A percentile compares a stretch with the other conserved stretches of the same genome.
phyloP scores from a whole-genome alignment of 306 rosid genomes.

The Spatholobus suberectus region DNA sequence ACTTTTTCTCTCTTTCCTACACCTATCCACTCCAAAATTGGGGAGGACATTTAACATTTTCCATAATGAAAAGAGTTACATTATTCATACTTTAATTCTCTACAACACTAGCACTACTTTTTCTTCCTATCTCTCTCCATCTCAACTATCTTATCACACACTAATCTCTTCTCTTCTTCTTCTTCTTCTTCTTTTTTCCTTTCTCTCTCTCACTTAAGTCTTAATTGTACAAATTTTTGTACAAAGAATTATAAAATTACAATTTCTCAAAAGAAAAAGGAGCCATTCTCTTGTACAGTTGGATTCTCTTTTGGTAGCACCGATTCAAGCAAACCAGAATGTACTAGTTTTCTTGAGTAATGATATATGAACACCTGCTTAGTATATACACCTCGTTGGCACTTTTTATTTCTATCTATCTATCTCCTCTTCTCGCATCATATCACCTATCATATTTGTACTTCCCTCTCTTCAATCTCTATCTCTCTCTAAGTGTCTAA shows the following conservation, averaged over 20 bases:
- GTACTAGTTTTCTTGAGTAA: not conserved
- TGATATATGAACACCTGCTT: no score
- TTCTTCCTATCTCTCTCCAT: not conserved
- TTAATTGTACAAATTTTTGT: not conserved
- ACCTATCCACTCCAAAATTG: not conserved
- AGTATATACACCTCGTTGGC: no score
- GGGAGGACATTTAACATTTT: not conserved
- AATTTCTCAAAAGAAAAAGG: not conserved
- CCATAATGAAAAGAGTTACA: not conserved
- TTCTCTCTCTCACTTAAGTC: not conserved
- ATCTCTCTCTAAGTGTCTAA: no score
- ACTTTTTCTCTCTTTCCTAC: not conserved
- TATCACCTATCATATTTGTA: no score
- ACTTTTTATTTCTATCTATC: no score
- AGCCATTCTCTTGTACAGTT: not conserved
- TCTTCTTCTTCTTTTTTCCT: no score
- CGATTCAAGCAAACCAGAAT: not conserved
- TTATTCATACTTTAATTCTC: not conserved
- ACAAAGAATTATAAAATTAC: not conserved
- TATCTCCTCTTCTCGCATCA: no score
- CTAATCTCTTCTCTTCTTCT: not conserved
- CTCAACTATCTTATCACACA: not conserved
- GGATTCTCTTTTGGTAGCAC: not conserved
- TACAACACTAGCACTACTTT: not conserved
- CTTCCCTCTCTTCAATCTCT: no score